Evolutionary conservation across 1,284 basidiomycete genomes (phyloP).

Genomic region (Abortiporus biennis): DNA sequence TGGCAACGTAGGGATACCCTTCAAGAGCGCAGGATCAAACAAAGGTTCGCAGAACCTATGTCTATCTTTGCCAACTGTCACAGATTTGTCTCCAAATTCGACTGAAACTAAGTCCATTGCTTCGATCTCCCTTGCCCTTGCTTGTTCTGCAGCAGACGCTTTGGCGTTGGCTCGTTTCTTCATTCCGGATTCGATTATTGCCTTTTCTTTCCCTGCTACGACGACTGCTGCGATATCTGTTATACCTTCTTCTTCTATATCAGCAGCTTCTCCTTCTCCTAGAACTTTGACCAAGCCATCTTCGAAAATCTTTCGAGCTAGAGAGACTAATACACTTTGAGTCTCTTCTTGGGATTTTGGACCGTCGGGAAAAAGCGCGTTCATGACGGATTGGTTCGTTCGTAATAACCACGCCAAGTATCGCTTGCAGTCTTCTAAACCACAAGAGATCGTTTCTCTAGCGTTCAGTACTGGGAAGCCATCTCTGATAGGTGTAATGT

Average conservation of each 20-base stretch:
- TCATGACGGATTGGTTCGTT: conserved; percentile 59
- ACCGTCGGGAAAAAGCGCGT: conserved; percentile 50
- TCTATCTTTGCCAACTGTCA: conserved; percentile 82
- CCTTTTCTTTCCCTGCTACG: conserved; percentile 76
- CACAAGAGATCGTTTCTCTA: conserved; percentile 56
- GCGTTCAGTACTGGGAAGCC: conserved; percentile 61
- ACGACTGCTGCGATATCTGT: conserved; percentile 81
- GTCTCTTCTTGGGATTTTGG: conserved; percentile 37
- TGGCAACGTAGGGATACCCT: conserved; percentile 21
- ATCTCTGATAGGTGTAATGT: conserved; percentile 79
- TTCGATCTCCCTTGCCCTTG: conserved; percentile 74
- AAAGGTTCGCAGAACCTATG: conserved; percentile 90
- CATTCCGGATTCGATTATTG: conserved; percentile 74
- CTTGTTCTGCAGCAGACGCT: conserved; percentile 73
- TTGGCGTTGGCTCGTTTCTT: conserved; percentile 74
- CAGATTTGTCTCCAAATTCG: conserved; percentile 61
- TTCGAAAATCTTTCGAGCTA: conserved; percentile 54
- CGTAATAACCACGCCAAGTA: conserved; percentile 72
- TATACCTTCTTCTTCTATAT: conserved; percentile 73
- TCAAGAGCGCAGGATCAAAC: conserved; percentile 64
- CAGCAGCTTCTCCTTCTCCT: conserved; percentile 60
- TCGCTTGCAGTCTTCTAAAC: conserved; percentile 68
- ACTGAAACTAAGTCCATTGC: conserved; percentile 75
- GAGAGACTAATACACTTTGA: conserved; percentile 45
- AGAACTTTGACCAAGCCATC: conserved; percentile 66